Base-by-base conservation (phyloP, 768 basidiomycete genomes). In the Trametes coccinea region DNA sequence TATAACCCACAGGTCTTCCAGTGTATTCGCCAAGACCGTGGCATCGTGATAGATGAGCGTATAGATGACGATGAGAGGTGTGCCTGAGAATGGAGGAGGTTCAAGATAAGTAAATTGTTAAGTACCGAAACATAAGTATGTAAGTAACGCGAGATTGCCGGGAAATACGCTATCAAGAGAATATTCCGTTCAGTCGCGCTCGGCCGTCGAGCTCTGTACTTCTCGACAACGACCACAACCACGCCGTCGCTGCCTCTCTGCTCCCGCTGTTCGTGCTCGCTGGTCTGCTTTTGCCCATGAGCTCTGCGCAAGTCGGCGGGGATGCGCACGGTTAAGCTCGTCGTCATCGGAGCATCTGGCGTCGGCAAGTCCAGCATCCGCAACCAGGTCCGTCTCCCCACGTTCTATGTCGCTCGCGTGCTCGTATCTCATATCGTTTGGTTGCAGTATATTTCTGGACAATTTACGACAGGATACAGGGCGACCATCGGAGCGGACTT, bases 401-500 rank as follows among this genome's bases (percentile, higher is more conserved):
- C n/a, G n/a, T n/a, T 13, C 47, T n/a, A 44, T 44, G 49, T 10
- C 13, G 53, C 30, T 11, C 48, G 2, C 14, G 47, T 27, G 41
- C 29, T 44, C 29, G 34, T 56, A 34, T 48, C 48, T 27, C 34
- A 47, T 43, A 29, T 39, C 46, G 13, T 51, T 16, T 14, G 45
- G 31, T 9, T n/a, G 39, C 66, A 93, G 86, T 94, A 89, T 71
- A 85, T 92, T 66, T 86, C 88, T 9, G 84, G 86, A 30, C 82
- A 82, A 11, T 94, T 93, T 73, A 85, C 88, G 4, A 83, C 82
- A 2, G 84, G 85, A 9, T 94, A 94, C 72, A 79, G 90, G 50
- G 88, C 92, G 1, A 95, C 93, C 2, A 93, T 95, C 44, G 93
- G 92, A 17, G 86, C 89, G n/a, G 92, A 95, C 74, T 95, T 94